Conservation (phyloP, 768 basidiomycete species). For the Cytidiella melzeri region DNA sequence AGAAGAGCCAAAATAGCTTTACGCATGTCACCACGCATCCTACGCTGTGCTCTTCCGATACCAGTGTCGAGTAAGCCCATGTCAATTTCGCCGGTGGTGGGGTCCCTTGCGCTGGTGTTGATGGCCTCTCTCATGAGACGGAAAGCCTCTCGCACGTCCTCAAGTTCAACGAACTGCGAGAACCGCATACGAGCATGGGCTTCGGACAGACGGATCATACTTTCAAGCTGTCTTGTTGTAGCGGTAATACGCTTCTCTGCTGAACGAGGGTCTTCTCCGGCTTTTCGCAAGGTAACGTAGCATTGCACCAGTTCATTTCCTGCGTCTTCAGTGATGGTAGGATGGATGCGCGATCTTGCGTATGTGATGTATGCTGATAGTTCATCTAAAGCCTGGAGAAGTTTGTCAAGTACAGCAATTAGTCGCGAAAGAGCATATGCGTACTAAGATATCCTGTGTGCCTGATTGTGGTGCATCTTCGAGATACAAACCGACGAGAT, state of each 20-base stretch:
- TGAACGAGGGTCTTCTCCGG: constrained; percentile 82
- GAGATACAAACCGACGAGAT: constrained; percentile 88
- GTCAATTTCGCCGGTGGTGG: constrained; percentile 94
- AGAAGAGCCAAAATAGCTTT: constrained; percentile 69
- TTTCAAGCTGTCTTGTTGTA: constrained; percentile 94
- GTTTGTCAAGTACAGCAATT: background rate
- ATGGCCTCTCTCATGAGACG: constrained; percentile 97
- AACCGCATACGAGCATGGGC: constrained; percentile 97
- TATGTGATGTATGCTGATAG: constrained; percentile 94
- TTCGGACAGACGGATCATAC: constrained; percentile 93
- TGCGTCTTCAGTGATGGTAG: constrained; percentile 81
- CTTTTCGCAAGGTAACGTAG: constrained; percentile 92
- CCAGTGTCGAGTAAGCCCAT: constrained; percentile 95
- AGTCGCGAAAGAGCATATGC: constrained; percentile 16
- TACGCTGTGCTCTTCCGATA: constrained; percentile 80
- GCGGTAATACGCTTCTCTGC: constrained; percentile 92
- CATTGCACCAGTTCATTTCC: constrained; percentile 76
- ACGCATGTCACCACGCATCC: constrained; percentile 84
- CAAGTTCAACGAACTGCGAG: constrained; percentile 75
- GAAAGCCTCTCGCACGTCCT: constrained; percentile 86
- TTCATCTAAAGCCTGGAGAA: constrained; percentile 72
- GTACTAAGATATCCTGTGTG: constrained; percentile 70
- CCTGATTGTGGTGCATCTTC: constrained; percentile 76
- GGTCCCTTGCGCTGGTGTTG: constrained; percentile 92
- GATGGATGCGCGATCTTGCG: constrained; percentile 80